phyloP scores from a whole-genome alignment of 2,329 filamentous ascomycete genomes.

The Aureobasidium uvarum region DNA sequence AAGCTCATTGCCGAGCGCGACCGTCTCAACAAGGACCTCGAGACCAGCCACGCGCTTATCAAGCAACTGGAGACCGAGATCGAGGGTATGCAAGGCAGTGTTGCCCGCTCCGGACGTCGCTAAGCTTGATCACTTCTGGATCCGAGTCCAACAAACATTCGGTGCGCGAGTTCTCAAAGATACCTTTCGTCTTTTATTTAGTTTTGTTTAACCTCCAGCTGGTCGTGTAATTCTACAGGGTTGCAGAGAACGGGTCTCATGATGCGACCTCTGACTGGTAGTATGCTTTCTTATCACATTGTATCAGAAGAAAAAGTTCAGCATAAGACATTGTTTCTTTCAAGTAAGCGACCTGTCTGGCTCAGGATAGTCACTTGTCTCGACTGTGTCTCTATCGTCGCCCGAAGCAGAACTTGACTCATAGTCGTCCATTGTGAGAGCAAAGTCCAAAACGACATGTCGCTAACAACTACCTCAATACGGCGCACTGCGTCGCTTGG shows the following conservation, averaged over 20 bases:
- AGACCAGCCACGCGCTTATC: constrained; percentile 89
- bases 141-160: background rate
- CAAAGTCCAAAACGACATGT: background rate
- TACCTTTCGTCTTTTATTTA: constrained; percentile 26
- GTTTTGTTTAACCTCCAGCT: constrained; percentile 18
- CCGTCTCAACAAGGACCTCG: constrained; percentile 98
- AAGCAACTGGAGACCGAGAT: constrained; percentile 90
- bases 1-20: constrained; percentile 99
- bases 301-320: constrained; percentile 24
- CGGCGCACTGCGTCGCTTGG: background rate
- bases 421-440: background rate
- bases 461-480: background rate
- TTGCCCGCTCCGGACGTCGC: constrained; percentile 33
- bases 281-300: constrained; percentile 16
- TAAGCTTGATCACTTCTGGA: constrained; percentile 14
- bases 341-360: no score
- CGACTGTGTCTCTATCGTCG: background rate
- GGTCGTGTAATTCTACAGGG: constrained; percentile 21
- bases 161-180: constrained; percentile 18
- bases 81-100: constrained; percentile 72
- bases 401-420: background rate
- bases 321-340: background rate
- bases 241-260: background rate
- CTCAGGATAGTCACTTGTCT: background rate
- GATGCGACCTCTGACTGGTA: constrained; percentile 8